Evolutionary conservation across 257 asterid genomes (phyloP).

Genomic region (Nicotiana undulata): DNA sequence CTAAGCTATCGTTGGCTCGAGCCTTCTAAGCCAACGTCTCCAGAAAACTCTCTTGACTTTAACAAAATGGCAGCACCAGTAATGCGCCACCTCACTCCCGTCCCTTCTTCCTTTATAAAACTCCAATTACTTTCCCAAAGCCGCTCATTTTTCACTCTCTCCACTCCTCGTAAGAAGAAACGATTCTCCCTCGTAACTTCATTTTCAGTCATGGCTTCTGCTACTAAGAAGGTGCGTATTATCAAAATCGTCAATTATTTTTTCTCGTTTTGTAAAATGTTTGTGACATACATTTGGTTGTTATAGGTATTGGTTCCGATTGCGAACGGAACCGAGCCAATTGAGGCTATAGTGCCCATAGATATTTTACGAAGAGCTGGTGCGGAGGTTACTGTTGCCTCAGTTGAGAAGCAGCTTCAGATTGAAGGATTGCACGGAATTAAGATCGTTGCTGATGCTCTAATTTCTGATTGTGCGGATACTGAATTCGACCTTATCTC

Average conservation of each 20-base stretch:
- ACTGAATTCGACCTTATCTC: conserved; percentile 71
- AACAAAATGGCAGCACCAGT: conserved; percentile 1
- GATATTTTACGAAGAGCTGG: conserved; percentile 92
- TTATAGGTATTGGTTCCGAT: conserved; percentile 91
- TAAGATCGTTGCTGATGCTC: conserved; percentile 78
- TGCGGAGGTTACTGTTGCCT: conserved; percentile 90
- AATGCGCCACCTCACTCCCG: conserved; percentile 42
- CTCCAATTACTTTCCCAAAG: conserved; percentile 8
- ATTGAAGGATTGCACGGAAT: conserved; percentile 70
- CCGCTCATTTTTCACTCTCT: conserved; percentile 13
- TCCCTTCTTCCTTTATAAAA: conserved; percentile 12
- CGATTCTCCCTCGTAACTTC: conserved; percentile 51
- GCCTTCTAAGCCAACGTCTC: background rate
- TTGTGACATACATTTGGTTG: background rate
- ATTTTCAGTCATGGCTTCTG: conserved; percentile 58
- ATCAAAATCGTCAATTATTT: background rate
- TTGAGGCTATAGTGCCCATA: conserved; percentile 81
- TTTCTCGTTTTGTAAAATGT: background rate
- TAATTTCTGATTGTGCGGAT: conserved; percentile 64
- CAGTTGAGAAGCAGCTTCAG: conserved; percentile 70
- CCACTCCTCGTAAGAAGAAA: conserved; percentile 17
- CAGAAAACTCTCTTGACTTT: background rate
- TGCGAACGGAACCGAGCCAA: conserved; percentile 92
- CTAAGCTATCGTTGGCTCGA: background rate
- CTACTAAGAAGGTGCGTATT: conserved; percentile 32